Evolutionary conservation across 306 rosid genomes (phyloP), one percentile per base, ranked within the genome.

Genomic region (Spatholobus suberectus): DNA sequence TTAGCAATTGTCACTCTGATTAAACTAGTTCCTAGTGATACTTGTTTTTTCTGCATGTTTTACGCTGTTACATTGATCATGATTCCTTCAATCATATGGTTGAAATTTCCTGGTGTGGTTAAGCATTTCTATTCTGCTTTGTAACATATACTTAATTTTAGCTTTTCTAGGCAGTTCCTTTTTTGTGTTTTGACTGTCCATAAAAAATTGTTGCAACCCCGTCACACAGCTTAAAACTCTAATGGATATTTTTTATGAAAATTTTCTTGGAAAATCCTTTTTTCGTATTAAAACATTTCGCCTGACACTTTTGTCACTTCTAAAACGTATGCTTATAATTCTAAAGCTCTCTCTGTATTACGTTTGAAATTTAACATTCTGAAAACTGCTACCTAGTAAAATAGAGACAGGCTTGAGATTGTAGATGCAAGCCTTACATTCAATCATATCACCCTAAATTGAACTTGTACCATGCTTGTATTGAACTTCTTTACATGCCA

Each of bases 61-160:
- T 18, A 37, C 26, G 10, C 20, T 72, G 23, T 51, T 12, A 46
- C 46, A 32, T 9, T 52, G 71, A 37, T n/a, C 43, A 20, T 34
- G 29, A 51, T 52, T 49, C 65, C 27, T 73, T 26, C 18, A 46
- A 46, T 14, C 23, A 26, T 34, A 49, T 14, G 34, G 65, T 51
- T 49, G 63, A 34, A 49, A 38, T 51, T 17, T 49, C 20, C 24
- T n/a, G 32, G 46, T 51, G 41, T 51, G n/a, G 20, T 72, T 72
- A 32, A 9, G 77, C 46, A 49, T 73, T 73, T 32, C 11, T 73
- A 17, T 73, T 51, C 65, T 73, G 77, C 46, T 51, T 17, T 51
- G 47, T 27, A 20, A 51, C 11, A 71, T 71, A 44, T 46, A 46
- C 9, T 15, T 32, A 15, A 27, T 12, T 47, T 15, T 54, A 2